phyloP scores from a whole-genome alignment of 2,329 filamentous ascomycete species.

The Calonectria multiphialidica region DNA sequence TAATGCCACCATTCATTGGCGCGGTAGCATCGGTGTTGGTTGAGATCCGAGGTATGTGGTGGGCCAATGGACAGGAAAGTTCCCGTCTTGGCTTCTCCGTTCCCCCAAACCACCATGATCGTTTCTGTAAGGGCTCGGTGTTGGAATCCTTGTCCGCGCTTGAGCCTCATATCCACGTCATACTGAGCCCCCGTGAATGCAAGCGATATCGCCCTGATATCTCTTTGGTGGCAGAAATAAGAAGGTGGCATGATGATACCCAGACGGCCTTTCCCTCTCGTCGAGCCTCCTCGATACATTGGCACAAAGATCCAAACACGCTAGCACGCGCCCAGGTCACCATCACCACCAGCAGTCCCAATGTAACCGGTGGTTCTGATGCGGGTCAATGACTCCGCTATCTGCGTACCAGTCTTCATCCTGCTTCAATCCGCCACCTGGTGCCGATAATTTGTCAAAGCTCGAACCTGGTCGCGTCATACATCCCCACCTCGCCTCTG shows the following conservation, averaged over 20 bases:
- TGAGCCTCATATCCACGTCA: neutral
- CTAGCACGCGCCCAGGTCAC: neutral
- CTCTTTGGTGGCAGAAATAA: neutral
- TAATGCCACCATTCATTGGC: constrained; percentile 5
- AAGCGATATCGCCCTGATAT: neutral
- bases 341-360: neutral
- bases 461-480: constrained; percentile 29
- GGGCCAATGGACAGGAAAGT: neutral
- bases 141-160: neutral
- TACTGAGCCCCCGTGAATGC: neutral
- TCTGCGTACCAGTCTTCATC: constrained; percentile 5
- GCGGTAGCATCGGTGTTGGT: neutral
- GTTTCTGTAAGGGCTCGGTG: neutral
- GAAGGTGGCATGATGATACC: neutral
- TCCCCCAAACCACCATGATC: neutral
- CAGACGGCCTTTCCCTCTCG: neutral
- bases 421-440: constrained; percentile 26
- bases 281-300: neutral
- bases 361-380: neutral
- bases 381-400: constrained; percentile 28
- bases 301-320: neutral
- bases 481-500: constrained; percentile 26
- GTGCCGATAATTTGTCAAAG: constrained; percentile 34
- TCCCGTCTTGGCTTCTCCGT: neutral
- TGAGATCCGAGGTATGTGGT: constrained; percentile 3